phyloP scores from a whole-genome alignment of 2,329 filamentous ascomycete genomes.

The Cladophialophora carrionii region DNA sequence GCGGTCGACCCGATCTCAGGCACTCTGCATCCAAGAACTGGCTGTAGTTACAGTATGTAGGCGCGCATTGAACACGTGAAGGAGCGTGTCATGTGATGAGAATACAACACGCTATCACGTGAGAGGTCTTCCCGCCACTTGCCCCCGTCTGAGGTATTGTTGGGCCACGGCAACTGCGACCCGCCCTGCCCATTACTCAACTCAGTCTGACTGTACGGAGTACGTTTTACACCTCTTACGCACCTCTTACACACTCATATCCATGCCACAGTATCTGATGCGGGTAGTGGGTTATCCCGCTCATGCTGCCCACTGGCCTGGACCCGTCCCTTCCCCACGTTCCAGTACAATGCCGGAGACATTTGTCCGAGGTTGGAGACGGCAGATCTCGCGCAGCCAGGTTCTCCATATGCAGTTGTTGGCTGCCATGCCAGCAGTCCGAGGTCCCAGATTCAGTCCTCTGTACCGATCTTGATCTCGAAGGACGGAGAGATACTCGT shows the following conservation, averaged over 20 bases:
- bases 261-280: neutral
- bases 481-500: neutral
- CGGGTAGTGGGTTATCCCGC: neutral
- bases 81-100: neutral
- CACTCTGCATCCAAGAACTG: no score
- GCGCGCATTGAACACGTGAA: no score
- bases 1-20: no score
- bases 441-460: neutral
- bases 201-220: no score
- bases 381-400: neutral
- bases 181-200: no score
- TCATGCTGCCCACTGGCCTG: neutral
- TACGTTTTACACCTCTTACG: no score
- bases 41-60: no score
- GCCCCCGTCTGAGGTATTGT: no score
- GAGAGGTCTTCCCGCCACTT: no score
- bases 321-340: slow-evolving; percentile 1
- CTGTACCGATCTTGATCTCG: neutral
- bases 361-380: slow-evolving; percentile 11
- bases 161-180: no score
- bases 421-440: neutral
- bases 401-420: neutral
- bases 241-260: no score
- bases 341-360: neutral
- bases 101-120: neutral